Percentiles rank a stretch among this genome's conserved stretches.
These are phyloP conservation scores for Lyophyllum shimeji DNA, from an alignment of 768 basidiomycete species.

Conservation along the genomic window DNA sequence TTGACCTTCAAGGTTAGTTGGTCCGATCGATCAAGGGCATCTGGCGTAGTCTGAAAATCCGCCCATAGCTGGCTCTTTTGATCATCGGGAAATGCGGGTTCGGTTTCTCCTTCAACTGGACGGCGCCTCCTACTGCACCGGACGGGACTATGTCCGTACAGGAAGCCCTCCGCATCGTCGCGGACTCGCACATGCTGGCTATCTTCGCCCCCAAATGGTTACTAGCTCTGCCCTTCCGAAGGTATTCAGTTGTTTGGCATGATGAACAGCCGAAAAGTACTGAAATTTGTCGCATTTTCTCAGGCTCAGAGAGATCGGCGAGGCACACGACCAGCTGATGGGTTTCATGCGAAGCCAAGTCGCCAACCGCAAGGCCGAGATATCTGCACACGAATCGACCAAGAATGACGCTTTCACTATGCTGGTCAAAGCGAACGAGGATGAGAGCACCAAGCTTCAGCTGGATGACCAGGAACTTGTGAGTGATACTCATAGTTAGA, in stretches of 20 bases:
- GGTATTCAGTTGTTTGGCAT: too few relatives aligned
- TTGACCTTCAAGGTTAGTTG: neutral
- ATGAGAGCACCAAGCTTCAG: conserved; percentile 36
- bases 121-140: conserved; percentile 29
- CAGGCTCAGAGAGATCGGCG: conserved; percentile 27
- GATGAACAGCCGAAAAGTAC: too few relatives aligned
- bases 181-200: conserved; percentile 21
- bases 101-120: conserved; percentile 31
- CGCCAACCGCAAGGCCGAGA: conserved; percentile 26
- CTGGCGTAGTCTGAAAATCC: too few relatives aligned
- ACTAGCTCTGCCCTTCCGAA: too few relatives aligned
- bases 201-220: neutral
- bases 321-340: conserved; percentile 27
- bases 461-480: conserved; percentile 42
- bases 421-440: conserved; percentile 45
- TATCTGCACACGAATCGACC: conserved; percentile 10
- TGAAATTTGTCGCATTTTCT: too few relatives aligned
- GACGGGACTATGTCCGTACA: conserved; percentile 38
- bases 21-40: too few relatives aligned
- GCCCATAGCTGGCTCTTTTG: conserved; percentile 42
- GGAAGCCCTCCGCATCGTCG: conserved; percentile 32
- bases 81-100: conserved; percentile 41
- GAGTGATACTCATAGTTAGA: conserved; percentile 5
- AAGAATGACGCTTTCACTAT: conserved; percentile 32
- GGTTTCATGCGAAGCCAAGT: conserved; percentile 39